These are phyloP conservation scores for Pseudisothecium myosuroides DNA, from an alignment of 225 moss, liverwort and hornwort genomes.

Conservation along the genomic window DNA sequence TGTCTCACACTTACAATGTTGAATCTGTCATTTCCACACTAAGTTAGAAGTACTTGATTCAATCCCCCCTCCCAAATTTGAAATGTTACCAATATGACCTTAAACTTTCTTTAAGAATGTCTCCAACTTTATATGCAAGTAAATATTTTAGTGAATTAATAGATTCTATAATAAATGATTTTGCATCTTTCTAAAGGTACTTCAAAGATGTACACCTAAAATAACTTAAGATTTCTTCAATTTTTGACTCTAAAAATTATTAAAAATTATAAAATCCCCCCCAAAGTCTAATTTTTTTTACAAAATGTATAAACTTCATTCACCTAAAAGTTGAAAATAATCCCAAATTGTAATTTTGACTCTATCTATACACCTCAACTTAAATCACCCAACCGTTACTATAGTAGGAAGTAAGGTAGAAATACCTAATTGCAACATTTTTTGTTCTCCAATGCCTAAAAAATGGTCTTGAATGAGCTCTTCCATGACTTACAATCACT, in stretches of 20 bases:
- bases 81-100: too few species aligned
- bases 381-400: neutral
- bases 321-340: too few species aligned
- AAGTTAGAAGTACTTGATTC: neutral
- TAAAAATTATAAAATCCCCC: too few species aligned
- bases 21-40: neutral
- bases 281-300: neutral
- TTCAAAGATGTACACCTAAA: neutral
- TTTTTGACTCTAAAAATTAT: neutral
- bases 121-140: neutral
- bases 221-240: neutral
- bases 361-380: neutral
- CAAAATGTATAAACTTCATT: neutral
- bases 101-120: neutral
- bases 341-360: neutral
- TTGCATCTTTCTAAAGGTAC: neutral
- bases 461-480: neutral
- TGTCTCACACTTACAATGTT: neutral
- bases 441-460: accelerated
- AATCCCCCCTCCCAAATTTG: neutral
- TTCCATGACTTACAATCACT: neutral
- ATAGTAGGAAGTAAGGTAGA: neutral
- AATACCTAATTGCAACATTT: neutral
- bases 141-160: neutral
- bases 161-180: neutral